These are phyloP conservation scores for Corymbia maculata DNA, from an alignment of 345 rosid genomes.

Conservation along the genomic window DNA sequence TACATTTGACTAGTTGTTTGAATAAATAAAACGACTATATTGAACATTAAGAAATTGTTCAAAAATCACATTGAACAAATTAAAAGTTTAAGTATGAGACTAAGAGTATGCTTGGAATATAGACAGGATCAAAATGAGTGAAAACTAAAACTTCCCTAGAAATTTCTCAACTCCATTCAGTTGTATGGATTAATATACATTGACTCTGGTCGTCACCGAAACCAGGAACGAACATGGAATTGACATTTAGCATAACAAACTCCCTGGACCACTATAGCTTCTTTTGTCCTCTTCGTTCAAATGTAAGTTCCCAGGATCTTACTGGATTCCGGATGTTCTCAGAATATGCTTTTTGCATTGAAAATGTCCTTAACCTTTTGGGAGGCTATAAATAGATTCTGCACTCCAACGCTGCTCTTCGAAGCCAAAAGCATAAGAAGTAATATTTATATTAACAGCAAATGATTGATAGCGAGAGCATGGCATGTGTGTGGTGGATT, in stretches of 20 bases:
- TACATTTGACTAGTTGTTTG: background rate
- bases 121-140: background rate
- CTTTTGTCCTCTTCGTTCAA: background rate
- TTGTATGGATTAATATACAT: background rate
- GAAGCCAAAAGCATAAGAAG: background rate
- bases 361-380: background rate
- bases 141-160: background rate
- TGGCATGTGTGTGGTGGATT: conserved; percentile 3
- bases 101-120: background rate
- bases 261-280: background rate
- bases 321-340: background rate
- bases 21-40: fast-evolving
- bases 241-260: background rate
- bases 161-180: background rate
- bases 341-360: background rate
- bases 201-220: background rate
- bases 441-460: background rate
- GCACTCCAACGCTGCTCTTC: background rate
- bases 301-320: background rate
- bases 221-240: background rate
- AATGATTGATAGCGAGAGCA: background rate
- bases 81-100: background rate
- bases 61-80: fast-evolving
- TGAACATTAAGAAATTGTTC: background rate
- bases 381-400: background rate